These are phyloP conservation scores for Maudiozyma barnettii DNA, from an alignment of 805 yeast genomes.

Conservation along the genomic window DNA sequence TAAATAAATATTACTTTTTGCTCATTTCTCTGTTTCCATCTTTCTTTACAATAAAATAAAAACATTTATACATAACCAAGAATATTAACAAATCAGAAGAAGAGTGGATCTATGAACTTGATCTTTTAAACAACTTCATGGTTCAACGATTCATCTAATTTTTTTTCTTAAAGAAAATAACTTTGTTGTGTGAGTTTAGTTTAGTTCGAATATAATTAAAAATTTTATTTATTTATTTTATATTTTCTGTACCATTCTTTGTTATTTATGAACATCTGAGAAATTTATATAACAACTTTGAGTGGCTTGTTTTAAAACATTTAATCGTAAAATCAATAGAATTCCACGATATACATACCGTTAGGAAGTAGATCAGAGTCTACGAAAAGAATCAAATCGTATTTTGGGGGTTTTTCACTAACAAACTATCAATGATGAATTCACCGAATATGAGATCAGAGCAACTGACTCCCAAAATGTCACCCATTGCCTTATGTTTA, in stretches of 20 bases:
- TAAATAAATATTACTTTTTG: background rate
- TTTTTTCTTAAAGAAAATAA: background rate
- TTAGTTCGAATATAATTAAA: background rate
- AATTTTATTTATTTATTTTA: background rate
- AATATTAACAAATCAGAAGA: background rate
- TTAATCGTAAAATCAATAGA: no score
- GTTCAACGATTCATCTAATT: background rate
- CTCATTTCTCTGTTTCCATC: background rate
- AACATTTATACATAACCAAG: background rate
- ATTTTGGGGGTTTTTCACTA: no score
- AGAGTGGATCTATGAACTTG: background rate
- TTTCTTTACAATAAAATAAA: background rate
- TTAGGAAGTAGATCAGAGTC: no score
- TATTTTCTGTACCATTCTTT: no score
- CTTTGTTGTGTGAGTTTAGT: background rate
- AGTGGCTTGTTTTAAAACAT: no score
- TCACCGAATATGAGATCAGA: slow-evolving; percentile 23
- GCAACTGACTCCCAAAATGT: slow-evolving; percentile 21
- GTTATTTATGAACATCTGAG: no score
- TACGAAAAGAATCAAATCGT: no score
- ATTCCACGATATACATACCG: no score
- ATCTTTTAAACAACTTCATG: background rate
- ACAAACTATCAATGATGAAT: slow-evolving; percentile 5
- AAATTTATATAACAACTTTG: no score
- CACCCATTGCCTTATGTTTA: slow-evolving; percentile 22